Conservation (phyloP, 495 filamentous ascomycete species). For the Corynascus novoguineensis region DNA sequence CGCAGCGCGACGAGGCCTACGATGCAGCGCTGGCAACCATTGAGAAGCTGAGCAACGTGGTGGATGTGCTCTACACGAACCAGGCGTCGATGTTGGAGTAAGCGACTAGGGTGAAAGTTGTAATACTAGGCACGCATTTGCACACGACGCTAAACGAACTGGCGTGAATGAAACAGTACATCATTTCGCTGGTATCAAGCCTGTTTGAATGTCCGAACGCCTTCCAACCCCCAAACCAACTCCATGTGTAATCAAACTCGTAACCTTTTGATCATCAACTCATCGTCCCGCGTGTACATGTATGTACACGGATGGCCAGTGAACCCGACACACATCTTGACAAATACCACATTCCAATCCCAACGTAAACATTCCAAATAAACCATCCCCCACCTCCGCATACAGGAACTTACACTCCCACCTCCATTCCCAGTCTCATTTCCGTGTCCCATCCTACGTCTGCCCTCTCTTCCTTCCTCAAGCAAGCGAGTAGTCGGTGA, state of each 20-base stretch:
- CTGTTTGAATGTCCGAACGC: neutral
- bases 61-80: slow-evolving; percentile 95
- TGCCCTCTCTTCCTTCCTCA: slow-evolving; percentile 3
- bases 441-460: neutral
- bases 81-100: slow-evolving; percentile 92
- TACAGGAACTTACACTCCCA: neutral
- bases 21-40: slow-evolving; percentile 92
- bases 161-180: slow-evolving; percentile 2
- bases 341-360: neutral
- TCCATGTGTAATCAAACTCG: slow-evolving; percentile 2
- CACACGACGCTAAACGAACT: slow-evolving; percentile 8
- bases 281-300: neutral
- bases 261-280: neutral
- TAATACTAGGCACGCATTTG: slow-evolving; percentile 8
- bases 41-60: slow-evolving; percentile 94
- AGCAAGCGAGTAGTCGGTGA: no score
- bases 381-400: neutral
- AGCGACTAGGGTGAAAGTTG: neutral
- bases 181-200: slow-evolving; percentile 10
- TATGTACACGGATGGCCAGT: no score
- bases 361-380: neutral
- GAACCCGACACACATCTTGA: neutral
- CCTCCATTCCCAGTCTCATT: neutral
- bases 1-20: slow-evolving; percentile 84
- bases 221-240: neutral